phyloP scores from a whole-genome alignment of 1,139 yeast species.

The Geotrichum macrosporum region DNA sequence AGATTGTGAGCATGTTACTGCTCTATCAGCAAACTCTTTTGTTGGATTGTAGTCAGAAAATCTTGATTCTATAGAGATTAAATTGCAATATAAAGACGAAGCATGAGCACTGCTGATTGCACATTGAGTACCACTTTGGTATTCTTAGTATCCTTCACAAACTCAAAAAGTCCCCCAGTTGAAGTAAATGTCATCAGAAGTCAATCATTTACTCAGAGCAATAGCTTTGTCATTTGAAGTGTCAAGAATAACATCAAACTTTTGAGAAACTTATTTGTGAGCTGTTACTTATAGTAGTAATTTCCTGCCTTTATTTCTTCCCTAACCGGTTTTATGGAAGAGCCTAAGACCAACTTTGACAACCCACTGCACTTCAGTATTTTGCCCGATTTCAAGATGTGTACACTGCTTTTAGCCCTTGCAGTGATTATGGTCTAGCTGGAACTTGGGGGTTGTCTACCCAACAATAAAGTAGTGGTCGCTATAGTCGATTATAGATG shows the following conservation, averaged over 20 bases:
- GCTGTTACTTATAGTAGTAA: constrained; percentile 58
- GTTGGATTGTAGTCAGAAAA: constrained; percentile 93
- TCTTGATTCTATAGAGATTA: constrained; percentile 98
- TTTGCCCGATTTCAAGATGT: constrained; percentile 64
- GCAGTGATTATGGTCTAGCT: constrained; percentile 71
- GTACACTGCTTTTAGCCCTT: constrained; percentile 74
- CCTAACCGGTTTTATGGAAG: constrained; percentile 86
- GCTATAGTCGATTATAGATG: constrained; percentile 89
- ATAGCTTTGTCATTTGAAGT: constrained; percentile 79
- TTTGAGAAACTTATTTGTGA: constrained; percentile 62
- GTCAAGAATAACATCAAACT: constrained; percentile 70
- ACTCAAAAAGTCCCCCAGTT: constrained; percentile 97
- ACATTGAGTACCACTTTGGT: constrained; percentile 95
- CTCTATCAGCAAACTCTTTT: constrained; percentile 90
- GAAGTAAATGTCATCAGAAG: constrained; percentile 82
- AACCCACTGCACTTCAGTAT: constrained; percentile 80
- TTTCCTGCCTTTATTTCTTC: constrained; percentile 68
- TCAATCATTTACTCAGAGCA: constrained; percentile 64
- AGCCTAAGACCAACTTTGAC: constrained; percentile 78
- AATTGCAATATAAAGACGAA: constrained; percentile 89
- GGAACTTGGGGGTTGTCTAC: constrained; percentile 76
- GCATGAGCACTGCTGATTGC: constrained; percentile 97
- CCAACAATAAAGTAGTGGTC: constrained; percentile 93
- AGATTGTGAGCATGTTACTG: constrained; percentile 96
- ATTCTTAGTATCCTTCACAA: constrained; percentile 96